Percentiles rank a stretch among this genome's conserved stretches.
phyloP scores from a whole-genome alignment of 2,329 filamentous ascomycete species.

The Dichotomopilus funicola region DNA sequence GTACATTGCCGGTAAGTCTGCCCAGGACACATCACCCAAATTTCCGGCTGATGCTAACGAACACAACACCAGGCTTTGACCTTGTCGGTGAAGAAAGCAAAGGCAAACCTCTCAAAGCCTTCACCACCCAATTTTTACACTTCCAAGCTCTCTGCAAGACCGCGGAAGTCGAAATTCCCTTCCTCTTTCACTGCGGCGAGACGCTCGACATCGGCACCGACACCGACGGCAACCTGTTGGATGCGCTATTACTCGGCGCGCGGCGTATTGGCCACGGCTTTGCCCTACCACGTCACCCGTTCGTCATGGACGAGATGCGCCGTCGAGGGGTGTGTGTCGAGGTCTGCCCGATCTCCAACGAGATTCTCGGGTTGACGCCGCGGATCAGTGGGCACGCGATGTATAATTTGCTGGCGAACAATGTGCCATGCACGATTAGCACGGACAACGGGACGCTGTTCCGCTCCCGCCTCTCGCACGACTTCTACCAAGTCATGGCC shows the following conservation, averaged over 20 bases:
- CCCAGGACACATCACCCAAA: background rate
- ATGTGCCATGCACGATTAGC: conserved; percentile 66
- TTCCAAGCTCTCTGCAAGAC: conserved; percentile 48
- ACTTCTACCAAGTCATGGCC: conserved; percentile 71
- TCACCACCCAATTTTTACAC: conserved; percentile 47
- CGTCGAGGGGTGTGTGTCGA: conserved; percentile 62
- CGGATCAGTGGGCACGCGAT: conserved; percentile 59
- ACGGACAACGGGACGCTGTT: conserved; percentile 72
- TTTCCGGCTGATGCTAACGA: background rate
- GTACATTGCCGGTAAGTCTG: conserved; percentile 55
- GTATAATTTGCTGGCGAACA: conserved; percentile 62
- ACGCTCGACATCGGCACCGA: conserved; percentile 60
- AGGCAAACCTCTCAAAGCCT: conserved; percentile 52
- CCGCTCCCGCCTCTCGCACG: conserved; percentile 64
- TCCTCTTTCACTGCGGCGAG: conserved; percentile 72
- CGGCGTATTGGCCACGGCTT: conserved; percentile 71
- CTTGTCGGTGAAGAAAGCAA: conserved; percentile 62
- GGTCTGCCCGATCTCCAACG: conserved; percentile 71
- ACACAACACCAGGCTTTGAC: conserved; percentile 50
- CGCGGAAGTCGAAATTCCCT: conserved; percentile 53
- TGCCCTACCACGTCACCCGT: conserved; percentile 58
- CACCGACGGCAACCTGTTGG: conserved; percentile 61
- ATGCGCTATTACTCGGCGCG: conserved; percentile 58
- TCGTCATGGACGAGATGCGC: conserved; percentile 61
- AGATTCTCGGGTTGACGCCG: conserved; percentile 63